Conservation (phyloP, 2,329 filamentous ascomycete species). For the Fusarium virguliforme region DNA sequence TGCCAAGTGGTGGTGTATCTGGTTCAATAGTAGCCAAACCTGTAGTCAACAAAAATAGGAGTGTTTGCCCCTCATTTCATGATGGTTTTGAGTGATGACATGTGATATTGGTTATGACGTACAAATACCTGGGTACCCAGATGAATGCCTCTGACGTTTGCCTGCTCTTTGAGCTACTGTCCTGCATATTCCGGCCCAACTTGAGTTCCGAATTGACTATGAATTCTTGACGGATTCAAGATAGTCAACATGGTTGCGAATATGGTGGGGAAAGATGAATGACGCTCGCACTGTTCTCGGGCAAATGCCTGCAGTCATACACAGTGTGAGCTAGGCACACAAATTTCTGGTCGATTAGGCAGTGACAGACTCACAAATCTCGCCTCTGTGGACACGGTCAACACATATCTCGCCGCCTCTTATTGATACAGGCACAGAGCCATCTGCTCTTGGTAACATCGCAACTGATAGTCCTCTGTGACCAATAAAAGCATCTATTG, state of each 20-base stretch:
- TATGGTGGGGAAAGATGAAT: neutral
- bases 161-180: neutral
- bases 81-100: conserved; percentile 21
- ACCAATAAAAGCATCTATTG: neutral
- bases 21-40: conserved; percentile 42
- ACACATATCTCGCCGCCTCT: neutral
- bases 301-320: accelerated
- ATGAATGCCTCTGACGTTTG: neutral
- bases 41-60: conserved; percentile 50
- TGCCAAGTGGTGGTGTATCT: conserved; percentile 51
- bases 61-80: conserved; percentile 39
- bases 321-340: neutral
- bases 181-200: neutral
- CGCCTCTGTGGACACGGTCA: neutral
- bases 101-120: neutral
- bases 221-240: neutral
- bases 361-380: conserved; percentile 2
- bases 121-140: too few species aligned
- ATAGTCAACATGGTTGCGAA: neutral
- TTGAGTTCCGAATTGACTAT: neutral
- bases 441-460: neutral
- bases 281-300: neutral
- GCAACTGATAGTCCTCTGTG: neutral
- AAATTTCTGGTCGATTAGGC: conserved; percentile 2
- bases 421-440: neutral